Evolutionary conservation across 2,329 filamentous ascomycete genomes (phyloP).

Genomic region (Westerdykella ornata): DNA sequence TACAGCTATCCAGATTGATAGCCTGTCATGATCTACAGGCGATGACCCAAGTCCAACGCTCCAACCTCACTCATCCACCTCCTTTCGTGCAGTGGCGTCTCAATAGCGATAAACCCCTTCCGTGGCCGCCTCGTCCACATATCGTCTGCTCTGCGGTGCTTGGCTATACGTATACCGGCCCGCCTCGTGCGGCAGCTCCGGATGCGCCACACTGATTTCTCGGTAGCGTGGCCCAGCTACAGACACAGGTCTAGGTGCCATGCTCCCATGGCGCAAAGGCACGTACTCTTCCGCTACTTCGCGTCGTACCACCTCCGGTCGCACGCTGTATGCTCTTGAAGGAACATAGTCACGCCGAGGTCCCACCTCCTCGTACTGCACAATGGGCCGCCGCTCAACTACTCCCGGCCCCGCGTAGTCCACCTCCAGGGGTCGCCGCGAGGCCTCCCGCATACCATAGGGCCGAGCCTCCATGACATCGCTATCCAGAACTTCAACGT

Average conservation of each 20-base stretch:
- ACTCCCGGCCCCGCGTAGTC: constrained; percentile 25
- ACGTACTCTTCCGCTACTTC: constrained; percentile 32
- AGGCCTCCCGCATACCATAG: constrained; percentile 55
- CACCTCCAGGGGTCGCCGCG: constrained; percentile 43
- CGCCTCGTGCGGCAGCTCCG: constrained; percentile 26
- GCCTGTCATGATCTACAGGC: too few relatives aligned
- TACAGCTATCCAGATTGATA: too few relatives aligned
- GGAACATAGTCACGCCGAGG: constrained; percentile 28
- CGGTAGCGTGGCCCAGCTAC: constrained; percentile 32
- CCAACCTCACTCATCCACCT: too few relatives aligned
- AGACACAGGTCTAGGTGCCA: constrained; percentile 35
- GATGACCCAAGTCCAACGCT: too few relatives aligned
- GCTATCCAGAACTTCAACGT: constrained; percentile 57
- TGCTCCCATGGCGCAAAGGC: constrained; percentile 33
- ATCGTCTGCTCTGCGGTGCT: constrained; percentile 28
- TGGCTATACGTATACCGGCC: constrained; percentile 26
- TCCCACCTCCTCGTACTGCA: constrained; percentile 35
- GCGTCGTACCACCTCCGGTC: constrained; percentile 32
- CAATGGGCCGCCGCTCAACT: constrained; percentile 21
- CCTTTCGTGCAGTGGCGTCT: too few relatives aligned
- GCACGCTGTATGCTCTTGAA: constrained; percentile 36
- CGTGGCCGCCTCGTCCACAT: constrained; percentile 36
- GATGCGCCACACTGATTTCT: constrained; percentile 39
- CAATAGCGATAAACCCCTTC: too few relatives aligned
- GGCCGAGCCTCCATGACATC: constrained; percentile 48